Evolutionary conservation across 768 basidiomycete species (phyloP).

Genomic region (Mrakia hoshinonis): DNA sequence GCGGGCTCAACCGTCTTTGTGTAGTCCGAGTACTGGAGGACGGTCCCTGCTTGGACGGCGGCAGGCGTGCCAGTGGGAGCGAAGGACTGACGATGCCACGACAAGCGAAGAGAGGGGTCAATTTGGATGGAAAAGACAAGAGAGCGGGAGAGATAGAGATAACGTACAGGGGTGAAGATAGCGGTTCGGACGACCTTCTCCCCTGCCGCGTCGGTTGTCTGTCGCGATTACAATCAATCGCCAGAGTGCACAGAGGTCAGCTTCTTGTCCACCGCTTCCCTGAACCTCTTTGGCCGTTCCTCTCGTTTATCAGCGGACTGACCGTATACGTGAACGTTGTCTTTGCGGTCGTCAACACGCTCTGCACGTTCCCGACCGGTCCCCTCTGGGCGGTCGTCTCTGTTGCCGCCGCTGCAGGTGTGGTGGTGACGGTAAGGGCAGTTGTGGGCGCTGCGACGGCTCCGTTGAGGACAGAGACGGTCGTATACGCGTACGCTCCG

Average conservation of each 20-base stretch:
- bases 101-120: not conserved
- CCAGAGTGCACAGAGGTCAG: no score
- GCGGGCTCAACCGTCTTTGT: not conserved
- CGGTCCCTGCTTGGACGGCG: slow-evolving; percentile 4
- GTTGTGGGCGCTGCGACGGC: not conserved
- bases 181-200: slow-evolving; percentile 13
- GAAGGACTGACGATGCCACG: slow-evolving; percentile 7
- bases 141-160: not conserved
- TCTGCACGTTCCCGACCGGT: not conserved
- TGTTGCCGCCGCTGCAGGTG: not conserved
- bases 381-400: not conserved
- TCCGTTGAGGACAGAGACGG: slow-evolving; percentile 4
- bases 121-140: not conserved
- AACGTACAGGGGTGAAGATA: slow-evolving; percentile 21
- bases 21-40: slow-evolving; percentile 12
- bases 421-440: not conserved
- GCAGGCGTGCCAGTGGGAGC: slow-evolving; percentile 10
- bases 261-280: no score
- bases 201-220: slow-evolving; percentile 24
- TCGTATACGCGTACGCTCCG: not conserved
- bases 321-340: slow-evolving; percentile 7
- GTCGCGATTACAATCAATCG: not conserved
- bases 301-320: not conserved
- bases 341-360: not conserved
- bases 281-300: no score